Evolutionary conservation across 345 rosid genomes (phyloP).

Genomic region (Odontarrhena argentea): DNA sequence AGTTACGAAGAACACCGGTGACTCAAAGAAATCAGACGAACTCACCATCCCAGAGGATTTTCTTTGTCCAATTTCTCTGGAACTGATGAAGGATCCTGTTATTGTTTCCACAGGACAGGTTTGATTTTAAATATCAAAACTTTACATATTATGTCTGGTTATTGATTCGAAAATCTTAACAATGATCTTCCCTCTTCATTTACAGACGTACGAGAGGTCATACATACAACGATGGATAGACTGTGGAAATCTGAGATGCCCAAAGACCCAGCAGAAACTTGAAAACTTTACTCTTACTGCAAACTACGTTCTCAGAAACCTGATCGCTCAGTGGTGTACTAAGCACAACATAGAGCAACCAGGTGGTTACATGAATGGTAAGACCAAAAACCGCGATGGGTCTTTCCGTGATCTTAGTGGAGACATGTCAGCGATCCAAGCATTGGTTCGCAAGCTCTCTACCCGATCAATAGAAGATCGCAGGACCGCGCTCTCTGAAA

Average conservation of each 20-base stretch:
- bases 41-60: slow-evolving; percentile 71
- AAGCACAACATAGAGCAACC: slow-evolving; percentile 80
- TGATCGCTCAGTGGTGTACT: slow-evolving; percentile 81
- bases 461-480: slow-evolving; percentile 55
- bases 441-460: slow-evolving; percentile 70
- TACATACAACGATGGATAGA: slow-evolving; percentile 94
- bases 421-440: slow-evolving; percentile 68
- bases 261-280: slow-evolving; percentile 92
- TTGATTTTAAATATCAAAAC: not conserved
- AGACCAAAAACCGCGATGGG: slow-evolving; percentile 59
- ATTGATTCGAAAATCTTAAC: slow-evolving; percentile 8
- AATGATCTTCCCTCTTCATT: slow-evolving; percentile 24
- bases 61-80: slow-evolving; percentile 88
- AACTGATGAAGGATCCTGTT: slow-evolving; percentile 93
- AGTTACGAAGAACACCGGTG: slow-evolving; percentile 45
- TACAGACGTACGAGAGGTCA: slow-evolving; percentile 93
- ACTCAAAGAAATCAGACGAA: slow-evolving; percentile 54
- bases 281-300: slow-evolving; percentile 74
- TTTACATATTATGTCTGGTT: not conserved
- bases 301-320: slow-evolving; percentile 82
- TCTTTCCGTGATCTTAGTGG: slow-evolving; percentile 65
- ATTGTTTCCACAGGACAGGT: slow-evolving; percentile 96
- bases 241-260: slow-evolving; percentile 76
- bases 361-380: slow-evolving; percentile 56
- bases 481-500: slow-evolving; percentile 70